phyloP scores from a whole-genome alignment of 2,329 filamentous ascomycete genomes.

The Alternaria sp. region DNA sequence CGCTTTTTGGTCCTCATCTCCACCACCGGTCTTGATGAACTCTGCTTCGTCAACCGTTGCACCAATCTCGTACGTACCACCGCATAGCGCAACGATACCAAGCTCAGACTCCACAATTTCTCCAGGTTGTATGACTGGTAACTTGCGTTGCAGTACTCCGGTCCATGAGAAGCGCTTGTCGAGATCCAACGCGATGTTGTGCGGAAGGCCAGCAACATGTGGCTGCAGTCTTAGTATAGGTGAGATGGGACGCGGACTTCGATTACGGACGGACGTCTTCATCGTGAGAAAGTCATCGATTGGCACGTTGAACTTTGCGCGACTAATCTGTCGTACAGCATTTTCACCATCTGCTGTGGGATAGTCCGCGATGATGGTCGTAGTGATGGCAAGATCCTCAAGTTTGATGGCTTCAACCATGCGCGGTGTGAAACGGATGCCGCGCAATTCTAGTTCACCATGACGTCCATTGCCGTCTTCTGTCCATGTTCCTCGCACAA shows the following conservation, averaged over 20 bases:
- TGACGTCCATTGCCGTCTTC: conserved; percentile 62
- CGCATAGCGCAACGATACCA: conserved; percentile 77
- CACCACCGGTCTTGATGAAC: conserved; percentile 49
- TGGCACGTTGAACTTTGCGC: conserved; percentile 57
- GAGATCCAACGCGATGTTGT: conserved; percentile 78
- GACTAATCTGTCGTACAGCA: conserved; percentile 51
- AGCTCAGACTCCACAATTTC: conserved; percentile 68
- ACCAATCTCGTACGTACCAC: conserved; percentile 82
- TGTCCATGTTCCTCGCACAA: conserved; percentile 75
- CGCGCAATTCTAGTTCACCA: conserved; percentile 79
- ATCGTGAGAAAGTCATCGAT: conserved; percentile 74
- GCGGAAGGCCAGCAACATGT: conserved; percentile 74
- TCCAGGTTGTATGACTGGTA: conserved; percentile 69
- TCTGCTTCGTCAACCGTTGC: conserved; percentile 83
- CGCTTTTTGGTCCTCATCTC: conserved; percentile 22
- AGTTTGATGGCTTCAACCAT: conserved; percentile 87
- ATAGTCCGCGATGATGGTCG: conserved; percentile 50
- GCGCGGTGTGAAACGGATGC: conserved; percentile 73
- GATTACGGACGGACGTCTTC: conserved; percentile 76
- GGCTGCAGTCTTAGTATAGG: conserved; percentile 81
- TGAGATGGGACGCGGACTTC: conserved; percentile 71
- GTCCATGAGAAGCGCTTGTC: conserved; percentile 86
- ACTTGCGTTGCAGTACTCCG: conserved; percentile 78
- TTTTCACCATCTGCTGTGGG: conserved; percentile 14
- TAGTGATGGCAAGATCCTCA: conserved; percentile 74